phyloP scores from a whole-genome alignment of 768 basidiomycete species.

The Zangia roseola region DNA sequence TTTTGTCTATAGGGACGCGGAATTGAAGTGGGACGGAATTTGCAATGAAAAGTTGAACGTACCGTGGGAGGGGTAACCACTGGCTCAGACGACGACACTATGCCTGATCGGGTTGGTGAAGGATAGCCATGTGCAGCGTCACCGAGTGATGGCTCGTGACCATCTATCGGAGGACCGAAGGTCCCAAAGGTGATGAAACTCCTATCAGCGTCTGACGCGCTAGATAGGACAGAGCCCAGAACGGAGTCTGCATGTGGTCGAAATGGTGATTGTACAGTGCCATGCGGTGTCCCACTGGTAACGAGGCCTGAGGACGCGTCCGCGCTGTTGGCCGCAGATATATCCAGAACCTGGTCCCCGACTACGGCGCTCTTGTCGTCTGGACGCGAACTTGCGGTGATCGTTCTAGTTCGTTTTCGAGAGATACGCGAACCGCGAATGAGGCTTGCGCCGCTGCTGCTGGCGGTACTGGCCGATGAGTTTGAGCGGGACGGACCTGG shows the following conservation, averaged over 20 bases:
- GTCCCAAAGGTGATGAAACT: conserved; percentile 24
- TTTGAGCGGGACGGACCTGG: conserved; percentile 36
- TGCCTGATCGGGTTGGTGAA: conserved; percentile 10
- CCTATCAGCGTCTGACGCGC: conserved; percentile 18
- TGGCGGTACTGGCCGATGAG: conserved; percentile 39
- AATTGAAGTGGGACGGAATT: conserved; percentile 17
- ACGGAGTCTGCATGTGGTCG: conserved; percentile 12
- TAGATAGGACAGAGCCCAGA: conserved; percentile 11
- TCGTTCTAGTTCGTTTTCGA: conserved; percentile 53
- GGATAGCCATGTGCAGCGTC: conserved; percentile 1
- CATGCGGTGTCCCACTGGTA: conserved; percentile 8
- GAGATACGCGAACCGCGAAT: conserved; percentile 47
- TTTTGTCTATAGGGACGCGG: conserved; percentile 28
- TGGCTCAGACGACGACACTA: conserved; percentile 13
- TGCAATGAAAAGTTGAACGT: conserved; percentile 15
- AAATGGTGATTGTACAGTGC: conserved; percentile 10
- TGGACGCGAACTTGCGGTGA: conserved; percentile 34
- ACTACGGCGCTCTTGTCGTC: conserved; percentile 17
- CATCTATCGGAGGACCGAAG: conserved; percentile 24
- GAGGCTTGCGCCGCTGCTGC: conserved; percentile 49
- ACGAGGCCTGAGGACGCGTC: conserved; percentile 4
- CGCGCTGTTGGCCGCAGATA: conserved; percentile 24
- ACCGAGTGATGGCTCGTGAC: conserved; percentile 6
- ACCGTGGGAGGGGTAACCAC: conserved; percentile 17
- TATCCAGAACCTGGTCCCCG: conserved; percentile 27